Percentiles rank a stretch among this genome's conserved stretches.
Evolutionary conservation across 192 early-diverging fungal species (phyloP).

Genomic region (Paraglomus occultum): DNA sequence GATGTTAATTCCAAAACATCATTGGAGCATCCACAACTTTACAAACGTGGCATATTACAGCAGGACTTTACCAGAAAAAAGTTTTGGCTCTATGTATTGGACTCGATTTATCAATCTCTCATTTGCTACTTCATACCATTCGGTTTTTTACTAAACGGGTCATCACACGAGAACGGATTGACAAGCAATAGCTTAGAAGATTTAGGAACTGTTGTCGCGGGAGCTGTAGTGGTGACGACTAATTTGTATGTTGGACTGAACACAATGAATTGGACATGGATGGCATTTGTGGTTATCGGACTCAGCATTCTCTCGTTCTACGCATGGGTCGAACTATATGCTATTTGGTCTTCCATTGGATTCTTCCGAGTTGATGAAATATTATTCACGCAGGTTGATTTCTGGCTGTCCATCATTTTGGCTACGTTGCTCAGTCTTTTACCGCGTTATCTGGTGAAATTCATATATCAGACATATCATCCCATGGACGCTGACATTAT

Average conservation of each 20-base stretch:
- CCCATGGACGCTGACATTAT: slow-evolving; percentile 86
- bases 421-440: slow-evolving; percentile 62
- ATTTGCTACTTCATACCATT: slow-evolving; percentile 68
- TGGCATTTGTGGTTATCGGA: slow-evolving; percentile 54
- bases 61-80: slow-evolving; percentile 69
- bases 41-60: slow-evolving; percentile 69
- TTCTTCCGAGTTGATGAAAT: slow-evolving; percentile 55
- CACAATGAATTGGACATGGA: slow-evolving; percentile 73
- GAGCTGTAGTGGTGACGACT: slow-evolving; percentile 66
- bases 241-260: slow-evolving; percentile 80
- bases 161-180: slow-evolving; percentile 44
- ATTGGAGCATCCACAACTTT: slow-evolving; percentile 74
- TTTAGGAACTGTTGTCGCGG: slow-evolving; percentile 71
- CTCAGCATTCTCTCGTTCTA: slow-evolving; percentile 42
- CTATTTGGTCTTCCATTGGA: slow-evolving; percentile 40
- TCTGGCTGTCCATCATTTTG: slow-evolving; percentile 69
- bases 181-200: slow-evolving; percentile 58
- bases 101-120: slow-evolving; percentile 71
- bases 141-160: slow-evolving; percentile 48
- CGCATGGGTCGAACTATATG: slow-evolving; percentile 41
- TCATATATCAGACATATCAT: slow-evolving; percentile 62
- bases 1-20: slow-evolving; percentile 69
- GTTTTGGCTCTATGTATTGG: slow-evolving; percentile 74
- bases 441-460: slow-evolving; percentile 71
- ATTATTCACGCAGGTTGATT: slow-evolving; percentile 60